These are phyloP conservation scores for Spinacia oleracea DNA, from an alignment of 179 eudicot genomes.

Conservation along the genomic window DNA sequence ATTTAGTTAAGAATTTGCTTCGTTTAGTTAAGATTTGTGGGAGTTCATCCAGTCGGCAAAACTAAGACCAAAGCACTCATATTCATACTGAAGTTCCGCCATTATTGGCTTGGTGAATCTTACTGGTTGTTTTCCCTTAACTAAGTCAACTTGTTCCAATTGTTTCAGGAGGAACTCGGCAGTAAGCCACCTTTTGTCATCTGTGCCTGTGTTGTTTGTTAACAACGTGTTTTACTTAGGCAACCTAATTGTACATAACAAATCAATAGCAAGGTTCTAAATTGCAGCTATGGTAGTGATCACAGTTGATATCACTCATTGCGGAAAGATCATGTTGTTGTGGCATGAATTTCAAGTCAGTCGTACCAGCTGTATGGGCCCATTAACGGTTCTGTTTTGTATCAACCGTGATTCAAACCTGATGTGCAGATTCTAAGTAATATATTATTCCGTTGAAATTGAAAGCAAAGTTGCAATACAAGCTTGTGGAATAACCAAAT, in stretches of 20 bases:
- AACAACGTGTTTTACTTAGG: background rate
- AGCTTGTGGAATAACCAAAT: background rate
- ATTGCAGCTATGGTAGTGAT: background rate
- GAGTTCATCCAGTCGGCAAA: no score
- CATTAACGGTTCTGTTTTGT: background rate
- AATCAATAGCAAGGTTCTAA: background rate
- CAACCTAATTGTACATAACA: background rate
- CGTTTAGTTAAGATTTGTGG: no score
- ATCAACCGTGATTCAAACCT: background rate
- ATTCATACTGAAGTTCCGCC: no score
- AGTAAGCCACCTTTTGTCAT: no score
- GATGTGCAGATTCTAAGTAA: background rate
- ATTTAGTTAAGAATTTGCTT: no score
- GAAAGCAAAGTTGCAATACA: background rate
- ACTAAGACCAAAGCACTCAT: no score
- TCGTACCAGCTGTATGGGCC: background rate
- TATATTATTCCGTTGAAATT: background rate
- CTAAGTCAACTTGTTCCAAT: no score
- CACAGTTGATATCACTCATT: background rate
- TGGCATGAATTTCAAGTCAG: background rate
- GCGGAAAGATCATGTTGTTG: background rate
- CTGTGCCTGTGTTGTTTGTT: background rate
- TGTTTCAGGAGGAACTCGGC: no score
- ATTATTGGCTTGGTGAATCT: no score
- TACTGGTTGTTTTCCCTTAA: no score